Evolutionary conservation across 2,329 filamentous ascomycete species (phyloP).

Genomic region (Verticillium zaregamsianum): DNA sequence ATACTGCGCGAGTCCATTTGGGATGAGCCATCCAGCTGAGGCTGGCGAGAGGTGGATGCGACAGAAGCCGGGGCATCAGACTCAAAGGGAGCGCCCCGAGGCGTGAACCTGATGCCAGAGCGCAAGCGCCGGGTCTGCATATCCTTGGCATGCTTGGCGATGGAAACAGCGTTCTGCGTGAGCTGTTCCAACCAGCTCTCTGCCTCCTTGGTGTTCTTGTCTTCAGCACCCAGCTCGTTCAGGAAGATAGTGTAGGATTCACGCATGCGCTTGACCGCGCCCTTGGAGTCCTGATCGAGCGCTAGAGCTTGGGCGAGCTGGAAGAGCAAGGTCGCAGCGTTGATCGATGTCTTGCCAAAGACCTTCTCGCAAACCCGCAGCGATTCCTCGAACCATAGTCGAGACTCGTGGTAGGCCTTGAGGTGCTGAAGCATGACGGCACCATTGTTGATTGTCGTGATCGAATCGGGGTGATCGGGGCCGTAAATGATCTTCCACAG

Average conservation of each 20-base stretch:
- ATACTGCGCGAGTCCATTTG: constrained; percentile 75
- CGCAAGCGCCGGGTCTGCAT: constrained; percentile 70
- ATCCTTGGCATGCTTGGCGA: constrained; percentile 91
- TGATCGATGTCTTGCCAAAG: constrained; percentile 85
- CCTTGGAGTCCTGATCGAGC: constrained; percentile 92
- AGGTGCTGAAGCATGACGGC: constrained; percentile 97
- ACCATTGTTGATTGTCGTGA: constrained; percentile 97
- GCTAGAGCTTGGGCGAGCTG: constrained; percentile 94
- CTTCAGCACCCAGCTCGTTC: constrained; percentile 76
- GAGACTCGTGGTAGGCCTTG: constrained; percentile 91
- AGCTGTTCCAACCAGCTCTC: constrained; percentile 95
- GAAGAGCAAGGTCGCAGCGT: constrained; percentile 92
- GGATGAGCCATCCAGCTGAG: constrained; percentile 18
- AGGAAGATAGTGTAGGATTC: constrained; percentile 97
- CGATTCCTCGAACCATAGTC: constrained; percentile 94
- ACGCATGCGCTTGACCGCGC: constrained; percentile 87
- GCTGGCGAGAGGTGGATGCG: constrained; percentile 6
- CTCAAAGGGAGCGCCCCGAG: constrained; percentile 59
- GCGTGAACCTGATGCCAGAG: constrained; percentile 64
- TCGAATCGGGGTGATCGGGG: constrained; percentile 88
- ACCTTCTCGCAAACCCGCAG: constrained; percentile 84
- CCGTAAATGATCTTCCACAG: constrained; percentile 98
- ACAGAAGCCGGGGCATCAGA: constrained; percentile 24
- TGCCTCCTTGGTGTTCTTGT: constrained; percentile 97
- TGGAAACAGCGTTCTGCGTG: constrained; percentile 89